These are phyloP conservation scores for Barnettozyma vustinii DNA, from an alignment of 805 yeast genomes.

Conservation along the genomic window DNA sequence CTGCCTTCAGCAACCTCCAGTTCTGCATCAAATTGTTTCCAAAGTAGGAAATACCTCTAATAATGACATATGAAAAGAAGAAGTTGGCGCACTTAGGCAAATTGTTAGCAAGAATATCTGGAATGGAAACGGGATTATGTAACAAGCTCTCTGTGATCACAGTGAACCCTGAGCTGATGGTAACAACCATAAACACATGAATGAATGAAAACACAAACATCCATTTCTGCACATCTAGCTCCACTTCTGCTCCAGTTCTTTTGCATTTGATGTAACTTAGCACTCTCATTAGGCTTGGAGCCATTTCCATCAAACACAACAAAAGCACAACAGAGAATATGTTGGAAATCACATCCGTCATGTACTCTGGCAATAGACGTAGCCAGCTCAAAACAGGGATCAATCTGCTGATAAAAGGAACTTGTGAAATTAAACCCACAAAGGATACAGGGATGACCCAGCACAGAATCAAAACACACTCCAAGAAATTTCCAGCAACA, in stretches of 20 bases:
- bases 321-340: conserved; percentile 65
- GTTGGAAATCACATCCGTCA: conserved; percentile 51
- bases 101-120: conserved; percentile 66
- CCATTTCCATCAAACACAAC: conserved; percentile 56
- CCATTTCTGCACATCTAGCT: conserved; percentile 72
- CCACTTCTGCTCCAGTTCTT: conserved; percentile 56
- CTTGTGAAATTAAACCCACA: conserved; percentile 70
- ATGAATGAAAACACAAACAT: conserved; percentile 72
- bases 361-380: conserved; percentile 45
- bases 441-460: conserved; percentile 86
- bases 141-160: conserved; percentile 56
- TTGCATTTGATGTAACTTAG: conserved; percentile 53
- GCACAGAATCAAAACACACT: conserved; percentile 44
- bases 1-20: conserved; percentile 40
- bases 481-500: conserved; percentile 41
- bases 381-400: conserved; percentile 59
- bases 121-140: conserved; percentile 67
- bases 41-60: conserved; percentile 71
- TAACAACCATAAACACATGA: conserved; percentile 79
- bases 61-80: conserved; percentile 69
- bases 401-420: conserved; percentile 56
- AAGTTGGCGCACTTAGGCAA: conserved; percentile 84
- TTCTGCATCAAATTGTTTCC: conserved; percentile 67
- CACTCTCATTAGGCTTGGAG: conserved; percentile 51
- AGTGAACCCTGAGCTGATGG: conserved; percentile 74